Evolutionary conservation across 1,284 basidiomycete species (phyloP).

Genomic region (Waitea zeae): DNA sequence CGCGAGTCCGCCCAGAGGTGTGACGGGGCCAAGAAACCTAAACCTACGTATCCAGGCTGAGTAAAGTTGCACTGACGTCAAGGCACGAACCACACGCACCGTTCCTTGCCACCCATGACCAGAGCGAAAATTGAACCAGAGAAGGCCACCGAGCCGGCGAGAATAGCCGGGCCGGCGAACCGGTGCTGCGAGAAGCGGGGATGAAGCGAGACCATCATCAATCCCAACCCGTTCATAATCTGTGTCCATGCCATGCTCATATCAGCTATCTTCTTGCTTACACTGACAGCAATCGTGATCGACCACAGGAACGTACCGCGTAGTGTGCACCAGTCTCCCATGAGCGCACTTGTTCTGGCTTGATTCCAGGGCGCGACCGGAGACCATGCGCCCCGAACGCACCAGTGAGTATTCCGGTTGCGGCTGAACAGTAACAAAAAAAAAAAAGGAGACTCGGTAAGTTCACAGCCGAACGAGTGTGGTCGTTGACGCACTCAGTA

Average conservation of each 20-base stretch:
- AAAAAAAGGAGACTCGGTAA: background rate
- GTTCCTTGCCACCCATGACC: slow-evolving; percentile 35
- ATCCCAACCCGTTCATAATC: slow-evolving; percentile 65
- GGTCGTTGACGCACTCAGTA: background rate
- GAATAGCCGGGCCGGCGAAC: slow-evolving; percentile 57
- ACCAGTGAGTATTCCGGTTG: slow-evolving; percentile 40
- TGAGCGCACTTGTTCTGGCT: slow-evolving; percentile 32
- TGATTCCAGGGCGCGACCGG: slow-evolving; percentile 26
- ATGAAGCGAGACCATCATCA: slow-evolving; percentile 58
- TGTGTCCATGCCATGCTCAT: no score
- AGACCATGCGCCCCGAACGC: slow-evolving; percentile 60
- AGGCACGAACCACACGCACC: slow-evolving; percentile 17
- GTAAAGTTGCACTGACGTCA: background rate
- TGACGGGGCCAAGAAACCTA: slow-evolving; percentile 53
- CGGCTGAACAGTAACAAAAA: slow-evolving; percentile 19
- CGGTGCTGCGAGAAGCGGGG: slow-evolving; percentile 43
- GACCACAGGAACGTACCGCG: slow-evolving; percentile 23
- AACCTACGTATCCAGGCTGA: slow-evolving; percentile 19
- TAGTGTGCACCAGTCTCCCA: slow-evolving; percentile 51
- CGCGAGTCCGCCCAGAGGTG: slow-evolving; percentile 53
- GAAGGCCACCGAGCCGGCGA: slow-evolving; percentile 45
- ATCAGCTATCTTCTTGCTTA: background rate
- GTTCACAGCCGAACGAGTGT: background rate
- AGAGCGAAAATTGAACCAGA: slow-evolving; percentile 56
- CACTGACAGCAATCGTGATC: background rate